These are phyloP conservation scores for Oryza punctata DNA, from an alignment of 176 grass and related monocot genomes.

Conservation along the genomic window DNA sequence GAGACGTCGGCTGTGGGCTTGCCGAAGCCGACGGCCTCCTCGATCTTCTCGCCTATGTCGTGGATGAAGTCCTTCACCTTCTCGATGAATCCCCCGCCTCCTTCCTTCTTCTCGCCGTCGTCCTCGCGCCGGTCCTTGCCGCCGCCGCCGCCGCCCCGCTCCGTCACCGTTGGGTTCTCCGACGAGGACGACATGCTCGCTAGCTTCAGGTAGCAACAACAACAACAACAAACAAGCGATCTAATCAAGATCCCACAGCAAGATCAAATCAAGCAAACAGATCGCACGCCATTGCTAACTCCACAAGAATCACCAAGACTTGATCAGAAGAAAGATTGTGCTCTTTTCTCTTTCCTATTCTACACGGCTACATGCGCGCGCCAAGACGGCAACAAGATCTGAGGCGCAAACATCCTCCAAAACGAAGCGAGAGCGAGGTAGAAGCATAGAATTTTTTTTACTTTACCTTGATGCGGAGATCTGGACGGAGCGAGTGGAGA, in stretches of 20 bases:
- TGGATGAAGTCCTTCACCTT: conserved; percentile 98
- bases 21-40: conserved; percentile 82
- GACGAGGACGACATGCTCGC: conserved; percentile 59
- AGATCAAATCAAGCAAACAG: background rate
- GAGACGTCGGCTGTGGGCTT: conserved; percentile 87
- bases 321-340: background rate
- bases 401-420: background rate
- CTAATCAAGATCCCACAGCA: background rate
- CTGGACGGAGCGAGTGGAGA: conserved; percentile 44
- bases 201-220: background rate
- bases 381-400: background rate
- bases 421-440: background rate
- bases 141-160: conserved; percentile 30
- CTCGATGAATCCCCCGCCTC: conserved; percentile 63
- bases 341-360: background rate
- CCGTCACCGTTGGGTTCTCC: conserved; percentile 42
- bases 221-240: background rate
- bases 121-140: conserved; percentile 39
- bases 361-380: background rate
- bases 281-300: background rate
- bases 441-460: background rate
- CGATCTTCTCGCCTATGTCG: conserved; percentile 94
- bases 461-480: conserved; percentile 32
- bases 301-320: background rate
- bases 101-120: conserved; percentile 34